phyloP scores from a whole-genome alignment of 2,329 filamentous ascomycete genomes.

The Ceratocystis cubensis region DNA sequence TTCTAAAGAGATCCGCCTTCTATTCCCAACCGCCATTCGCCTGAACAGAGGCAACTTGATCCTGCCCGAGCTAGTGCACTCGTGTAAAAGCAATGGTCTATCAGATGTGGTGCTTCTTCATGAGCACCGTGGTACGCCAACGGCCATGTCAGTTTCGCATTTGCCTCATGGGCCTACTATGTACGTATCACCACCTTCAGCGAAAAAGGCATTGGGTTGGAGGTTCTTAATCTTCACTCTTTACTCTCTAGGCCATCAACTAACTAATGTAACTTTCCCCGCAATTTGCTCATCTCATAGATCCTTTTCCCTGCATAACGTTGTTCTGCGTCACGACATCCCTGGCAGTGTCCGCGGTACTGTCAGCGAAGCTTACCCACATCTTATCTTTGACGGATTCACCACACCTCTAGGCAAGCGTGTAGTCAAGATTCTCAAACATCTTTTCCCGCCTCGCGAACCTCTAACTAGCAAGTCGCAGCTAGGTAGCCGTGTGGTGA shows the following conservation, averaged over 20 bases:
- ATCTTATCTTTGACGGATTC: conserved; percentile 93
- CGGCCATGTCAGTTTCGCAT: conserved; percentile 75
- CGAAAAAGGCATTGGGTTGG: no score
- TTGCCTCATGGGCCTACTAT: conserved; percentile 71
- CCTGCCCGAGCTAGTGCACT: conserved; percentile 70
- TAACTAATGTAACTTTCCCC: background rate
- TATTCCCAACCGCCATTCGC: conserved; percentile 74
- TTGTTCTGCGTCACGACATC: conserved; percentile 84
- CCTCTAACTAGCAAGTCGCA: conserved; percentile 57
- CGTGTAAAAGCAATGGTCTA: conserved; percentile 66
- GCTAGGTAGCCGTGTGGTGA: conserved; percentile 77
- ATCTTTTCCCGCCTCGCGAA: conserved; percentile 85
- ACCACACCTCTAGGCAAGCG: conserved; percentile 65
- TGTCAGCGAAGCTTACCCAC: conserved; percentile 83
- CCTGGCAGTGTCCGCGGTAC: conserved; percentile 77
- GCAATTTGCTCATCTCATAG: conserved; percentile 33
- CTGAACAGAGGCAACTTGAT: conserved; percentile 87
- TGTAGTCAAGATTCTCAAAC: conserved; percentile 81
- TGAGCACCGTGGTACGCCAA: conserved; percentile 86
- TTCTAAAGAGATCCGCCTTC: conserved; percentile 75
- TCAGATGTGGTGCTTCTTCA: conserved; percentile 79
- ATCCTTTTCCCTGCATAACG: conserved; percentile 83
- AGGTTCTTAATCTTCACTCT: no score
- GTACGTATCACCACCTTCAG: conserved; percentile 33
- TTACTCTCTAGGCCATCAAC: no score